These are phyloP conservation scores for Malus asiatica DNA, from an alignment of 306 rosid species.

Conservation along the genomic window DNA sequence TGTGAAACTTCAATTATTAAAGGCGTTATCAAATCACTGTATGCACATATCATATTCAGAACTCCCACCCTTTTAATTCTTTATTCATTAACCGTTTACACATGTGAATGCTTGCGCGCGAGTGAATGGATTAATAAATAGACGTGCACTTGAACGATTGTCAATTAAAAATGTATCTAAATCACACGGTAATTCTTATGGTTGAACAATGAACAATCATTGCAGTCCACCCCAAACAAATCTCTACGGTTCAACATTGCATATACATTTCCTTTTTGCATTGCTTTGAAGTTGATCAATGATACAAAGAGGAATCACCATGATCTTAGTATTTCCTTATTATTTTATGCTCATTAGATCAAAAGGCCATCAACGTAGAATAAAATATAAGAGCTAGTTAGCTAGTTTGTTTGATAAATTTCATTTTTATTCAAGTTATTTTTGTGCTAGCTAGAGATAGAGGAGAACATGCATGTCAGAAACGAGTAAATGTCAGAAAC, in stretches of 20 bases:
- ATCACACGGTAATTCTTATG: not conserved
- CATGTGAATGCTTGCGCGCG: not conserved
- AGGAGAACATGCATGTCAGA: no score
- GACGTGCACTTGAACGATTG: not conserved
- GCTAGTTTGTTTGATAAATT: not conserved
- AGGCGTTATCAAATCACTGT: slow-evolving; percentile 12
- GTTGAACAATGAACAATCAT: not conserved
- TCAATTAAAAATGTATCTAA: not conserved
- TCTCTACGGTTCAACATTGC: not conserved
- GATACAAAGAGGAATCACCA: not conserved
- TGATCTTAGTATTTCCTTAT: not conserved
- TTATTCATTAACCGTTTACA: not conserved
- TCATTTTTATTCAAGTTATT: not conserved
- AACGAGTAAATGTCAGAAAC: no score
- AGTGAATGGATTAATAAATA: not conserved
- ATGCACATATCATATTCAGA: not conserved
- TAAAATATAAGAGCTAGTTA: not conserved
- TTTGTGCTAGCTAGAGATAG: not conserved
- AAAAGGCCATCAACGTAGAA: not conserved
- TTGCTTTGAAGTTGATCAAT: not conserved
- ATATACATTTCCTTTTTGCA: not conserved
- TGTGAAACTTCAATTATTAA: slow-evolving; percentile 31
- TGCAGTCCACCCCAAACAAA: no score
- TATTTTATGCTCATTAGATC: not conserved
- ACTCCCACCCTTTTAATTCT: not conserved